These are phyloP conservation scores for Carex pumila DNA, from an alignment of 176 grass and related monocot genomes.

Conservation along the genomic window DNA sequence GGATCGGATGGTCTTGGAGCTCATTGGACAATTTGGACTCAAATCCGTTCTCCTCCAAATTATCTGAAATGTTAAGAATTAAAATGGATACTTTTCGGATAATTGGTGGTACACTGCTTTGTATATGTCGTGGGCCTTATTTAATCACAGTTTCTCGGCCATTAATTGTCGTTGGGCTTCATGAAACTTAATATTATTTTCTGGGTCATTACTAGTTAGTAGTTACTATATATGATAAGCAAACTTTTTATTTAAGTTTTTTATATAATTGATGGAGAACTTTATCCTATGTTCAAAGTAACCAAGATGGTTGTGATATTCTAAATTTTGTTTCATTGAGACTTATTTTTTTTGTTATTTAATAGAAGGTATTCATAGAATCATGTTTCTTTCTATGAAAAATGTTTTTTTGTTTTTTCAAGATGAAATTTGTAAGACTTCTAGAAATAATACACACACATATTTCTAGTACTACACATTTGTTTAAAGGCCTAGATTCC, in stretches of 20 bases:
- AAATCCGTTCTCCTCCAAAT: too few relatives aligned
- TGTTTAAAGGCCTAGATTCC: not conserved
- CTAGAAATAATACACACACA: not conserved
- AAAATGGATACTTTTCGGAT: too few relatives aligned
- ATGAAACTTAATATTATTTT: not conserved
- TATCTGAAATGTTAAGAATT: too few relatives aligned
- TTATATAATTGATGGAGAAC: not conserved
- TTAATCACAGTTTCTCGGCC: not conserved
- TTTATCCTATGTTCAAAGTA: not conserved
- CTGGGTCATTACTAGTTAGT: too few relatives aligned
- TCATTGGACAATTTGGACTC: too few relatives aligned
- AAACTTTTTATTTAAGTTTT: not conserved
- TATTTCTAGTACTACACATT: not conserved
- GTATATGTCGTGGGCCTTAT: not conserved
- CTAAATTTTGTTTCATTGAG: too few relatives aligned
- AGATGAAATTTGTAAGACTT: not conserved
- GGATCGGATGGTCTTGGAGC: too few relatives aligned
- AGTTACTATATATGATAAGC: too few relatives aligned
- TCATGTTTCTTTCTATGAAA: not conserved
- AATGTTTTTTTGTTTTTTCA: not conserved
- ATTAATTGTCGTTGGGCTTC: not conserved
- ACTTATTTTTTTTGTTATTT: too few relatives aligned
- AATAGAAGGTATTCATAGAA: not conserved
- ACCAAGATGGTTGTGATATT: not conserved
- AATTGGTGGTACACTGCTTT: not conserved